Evolutionary conservation across 805 yeast genomes (phyloP).

Genomic region (Limtongozyma cylindracea): DNA sequence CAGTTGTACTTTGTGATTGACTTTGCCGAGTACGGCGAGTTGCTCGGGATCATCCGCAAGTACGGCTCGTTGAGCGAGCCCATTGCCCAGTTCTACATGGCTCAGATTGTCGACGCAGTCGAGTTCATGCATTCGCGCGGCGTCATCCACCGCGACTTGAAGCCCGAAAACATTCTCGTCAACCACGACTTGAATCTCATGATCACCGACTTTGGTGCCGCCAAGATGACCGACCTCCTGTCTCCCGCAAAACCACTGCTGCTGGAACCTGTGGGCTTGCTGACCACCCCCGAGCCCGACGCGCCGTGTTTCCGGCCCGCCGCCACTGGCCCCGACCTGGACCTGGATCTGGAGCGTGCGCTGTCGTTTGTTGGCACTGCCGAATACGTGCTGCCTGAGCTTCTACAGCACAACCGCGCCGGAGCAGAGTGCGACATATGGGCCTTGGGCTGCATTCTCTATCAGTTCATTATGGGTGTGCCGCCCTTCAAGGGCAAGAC

Average conservation of each 20-base stretch:
- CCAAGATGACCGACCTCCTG: conserved; percentile 26
- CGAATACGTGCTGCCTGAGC: conserved; percentile 86
- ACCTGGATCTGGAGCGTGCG: conserved; percentile 6
- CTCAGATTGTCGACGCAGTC: conserved; percentile 78
- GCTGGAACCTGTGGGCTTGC: no score
- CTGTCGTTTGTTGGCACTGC: conserved; percentile 93
- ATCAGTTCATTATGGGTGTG: conserved; percentile 55
- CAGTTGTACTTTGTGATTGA: conserved; percentile 81
- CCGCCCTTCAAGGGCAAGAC: conserved; percentile 83
- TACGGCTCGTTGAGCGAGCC: conserved; percentile 55
- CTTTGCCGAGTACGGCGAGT: conserved; percentile 88
- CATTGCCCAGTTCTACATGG: conserved; percentile 58
- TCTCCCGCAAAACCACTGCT: no score
- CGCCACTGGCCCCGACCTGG: conserved; percentile 4
- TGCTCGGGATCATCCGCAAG: conserved; percentile 53
- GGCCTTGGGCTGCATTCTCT: conserved; percentile 83
- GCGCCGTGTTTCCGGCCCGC: no score
- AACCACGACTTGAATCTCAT: conserved; percentile 71
- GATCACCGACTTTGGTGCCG: conserved; percentile 97
- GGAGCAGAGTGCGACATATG: conserved; percentile 76
- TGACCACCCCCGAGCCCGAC: no score
- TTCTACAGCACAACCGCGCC: conserved; percentile 51
- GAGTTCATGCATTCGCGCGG: conserved; percentile 75
- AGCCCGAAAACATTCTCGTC: conserved; percentile 79
- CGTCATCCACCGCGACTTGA: conserved; percentile 79